phyloP scores from a whole-genome alignment of 371 early-diverging fungal genomes.

The Mortierella sp. region DNA sequence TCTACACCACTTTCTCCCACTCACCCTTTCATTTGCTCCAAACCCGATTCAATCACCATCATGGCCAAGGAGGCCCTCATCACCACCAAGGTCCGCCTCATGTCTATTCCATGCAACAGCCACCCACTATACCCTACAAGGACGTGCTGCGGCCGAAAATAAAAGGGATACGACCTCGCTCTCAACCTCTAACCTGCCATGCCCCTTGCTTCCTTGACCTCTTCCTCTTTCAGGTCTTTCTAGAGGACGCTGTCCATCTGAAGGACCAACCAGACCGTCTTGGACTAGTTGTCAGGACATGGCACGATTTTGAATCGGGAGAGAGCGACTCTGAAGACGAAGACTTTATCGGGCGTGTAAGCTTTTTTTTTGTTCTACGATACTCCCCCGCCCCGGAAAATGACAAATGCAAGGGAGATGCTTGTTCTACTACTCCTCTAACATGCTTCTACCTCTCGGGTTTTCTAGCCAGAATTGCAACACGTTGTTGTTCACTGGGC shows the following conservation, averaged over 20 bases:
- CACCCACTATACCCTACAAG: neutral
- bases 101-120: neutral
- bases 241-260: constrained; percentile 49
- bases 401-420: no score
- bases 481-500: constrained; percentile 54
- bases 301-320: constrained; percentile 55
- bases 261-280: constrained; percentile 38
- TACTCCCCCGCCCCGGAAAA: no score
- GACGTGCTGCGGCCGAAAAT: no score
- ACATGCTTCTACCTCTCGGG: neutral
- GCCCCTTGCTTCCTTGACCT: neutral
- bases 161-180: neutral
- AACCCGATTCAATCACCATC: neutral
- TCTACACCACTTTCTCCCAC: constrained; percentile 17
- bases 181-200: neutral
- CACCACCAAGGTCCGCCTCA: constrained; percentile 38
- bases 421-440: neutral
- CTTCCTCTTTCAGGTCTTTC: constrained; percentile 34
- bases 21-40: neutral
- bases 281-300: constrained; percentile 51
- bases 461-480: constrained; percentile 33
- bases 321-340: constrained; percentile 54
- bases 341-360: constrained; percentile 40
- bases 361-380: no score
- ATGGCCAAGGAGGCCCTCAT: constrained; percentile 47